Evolutionary conservation across 139 green algal species (phyloP).

Genomic region (Raphidocelis subcapitata): DNA sequence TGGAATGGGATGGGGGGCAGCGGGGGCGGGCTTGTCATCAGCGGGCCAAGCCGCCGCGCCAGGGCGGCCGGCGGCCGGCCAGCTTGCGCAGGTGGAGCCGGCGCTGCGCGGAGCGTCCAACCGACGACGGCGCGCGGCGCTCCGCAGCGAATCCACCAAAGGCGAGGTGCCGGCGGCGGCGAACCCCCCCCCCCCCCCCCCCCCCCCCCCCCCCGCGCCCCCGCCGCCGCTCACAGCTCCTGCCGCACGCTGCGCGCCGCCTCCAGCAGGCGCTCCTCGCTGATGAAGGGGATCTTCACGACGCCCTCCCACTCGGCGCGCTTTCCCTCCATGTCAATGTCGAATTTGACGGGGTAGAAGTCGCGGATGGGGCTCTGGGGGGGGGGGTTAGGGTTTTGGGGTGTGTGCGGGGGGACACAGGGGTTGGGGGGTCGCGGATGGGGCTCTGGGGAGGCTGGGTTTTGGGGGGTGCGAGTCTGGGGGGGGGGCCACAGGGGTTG

Average conservation of each 20-base stretch:
- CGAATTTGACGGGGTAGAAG: conserved; percentile 86
- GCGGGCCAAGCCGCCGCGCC: not conserved
- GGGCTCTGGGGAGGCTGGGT: no score
- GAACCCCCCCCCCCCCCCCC: no score
- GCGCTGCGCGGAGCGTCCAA: no score
- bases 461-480: no score
- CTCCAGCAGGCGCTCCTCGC: conserved; percentile 68
- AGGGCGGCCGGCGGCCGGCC: no score
- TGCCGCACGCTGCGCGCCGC: conserved; percentile 27
- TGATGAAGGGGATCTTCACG: conserved; percentile 76
- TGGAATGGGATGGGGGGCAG: not conserved
- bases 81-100: no score
- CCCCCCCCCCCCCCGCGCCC: no score
- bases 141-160: no score
- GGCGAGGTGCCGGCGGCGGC: no score
- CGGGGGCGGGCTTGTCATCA: not conserved
- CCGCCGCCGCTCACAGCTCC: no score
- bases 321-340: conserved; percentile 91
- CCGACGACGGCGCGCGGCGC: no score
- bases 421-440: conserved; percentile 45
- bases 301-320: conserved; percentile 90
- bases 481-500: conserved; percentile 32
- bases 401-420: not conserved
- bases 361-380: conserved; percentile 77
- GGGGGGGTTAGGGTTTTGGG: conserved; percentile 16